These are phyloP conservation scores for Hypsizygus marmoreus DNA, from an alignment of 768 basidiomycete species.

Conservation along the genomic window DNA sequence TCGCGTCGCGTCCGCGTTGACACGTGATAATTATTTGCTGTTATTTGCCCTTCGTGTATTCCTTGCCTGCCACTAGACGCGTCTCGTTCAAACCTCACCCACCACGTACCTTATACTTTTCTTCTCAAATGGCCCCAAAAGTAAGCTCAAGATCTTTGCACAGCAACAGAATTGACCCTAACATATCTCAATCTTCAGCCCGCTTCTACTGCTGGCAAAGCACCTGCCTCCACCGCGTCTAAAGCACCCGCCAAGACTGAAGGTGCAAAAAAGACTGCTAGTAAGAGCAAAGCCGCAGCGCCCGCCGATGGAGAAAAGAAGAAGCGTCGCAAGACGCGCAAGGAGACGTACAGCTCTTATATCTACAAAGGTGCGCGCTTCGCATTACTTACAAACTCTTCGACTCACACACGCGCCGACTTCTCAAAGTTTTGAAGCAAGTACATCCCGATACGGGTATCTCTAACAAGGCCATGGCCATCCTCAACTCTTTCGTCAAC, in stretches of 20 bases:
- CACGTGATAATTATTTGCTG: constrained; percentile 16
- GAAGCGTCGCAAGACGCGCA: constrained; percentile 77
- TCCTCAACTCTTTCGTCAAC: constrained; percentile 83
- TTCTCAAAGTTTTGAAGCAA: constrained; percentile 72
- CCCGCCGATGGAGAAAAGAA: constrained; percentile 71
- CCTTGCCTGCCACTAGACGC: constrained; percentile 14
- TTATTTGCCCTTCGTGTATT: no score
- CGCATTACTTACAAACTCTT: not conserved
- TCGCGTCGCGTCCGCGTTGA: not conserved
- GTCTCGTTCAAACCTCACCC: constrained; percentile 16
- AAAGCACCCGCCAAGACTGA: constrained; percentile 57
- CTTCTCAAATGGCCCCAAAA: constrained; percentile 15
- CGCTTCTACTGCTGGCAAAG: constrained; percentile 18
- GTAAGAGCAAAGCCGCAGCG: constrained; percentile 30
- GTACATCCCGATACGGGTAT: constrained; percentile 94
- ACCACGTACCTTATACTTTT: constrained; percentile 8
- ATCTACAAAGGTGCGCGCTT: constrained; percentile 70
- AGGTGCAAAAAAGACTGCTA: constrained; percentile 54
- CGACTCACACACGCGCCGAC: constrained; percentile 5
- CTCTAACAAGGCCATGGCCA: constrained; percentile 87
- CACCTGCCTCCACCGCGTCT: constrained; percentile 17
- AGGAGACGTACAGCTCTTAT: constrained; percentile 85
- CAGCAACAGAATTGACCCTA: not conserved
- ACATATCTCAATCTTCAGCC: constrained; percentile 10
- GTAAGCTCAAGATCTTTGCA: not conserved